Evolutionary conservation across 2,329 filamentous ascomycete species (phyloP).

Genomic region (Calonectria hawksworthii): DNA sequence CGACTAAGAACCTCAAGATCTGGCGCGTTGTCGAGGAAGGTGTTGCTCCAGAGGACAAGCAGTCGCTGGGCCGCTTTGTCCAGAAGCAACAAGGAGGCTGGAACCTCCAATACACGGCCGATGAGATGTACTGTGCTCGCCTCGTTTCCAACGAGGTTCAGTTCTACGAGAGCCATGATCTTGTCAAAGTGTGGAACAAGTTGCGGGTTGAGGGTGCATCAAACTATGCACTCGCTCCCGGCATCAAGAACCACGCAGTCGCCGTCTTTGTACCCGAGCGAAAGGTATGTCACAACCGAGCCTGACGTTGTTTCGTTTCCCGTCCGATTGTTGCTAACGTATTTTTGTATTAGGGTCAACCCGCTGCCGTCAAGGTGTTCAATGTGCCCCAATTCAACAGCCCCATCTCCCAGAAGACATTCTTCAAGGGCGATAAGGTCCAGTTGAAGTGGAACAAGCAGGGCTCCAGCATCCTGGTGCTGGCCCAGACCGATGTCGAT

Average conservation of each 20-base stretch:
- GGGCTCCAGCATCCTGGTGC: conserved; percentile 91
- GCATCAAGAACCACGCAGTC: conserved; percentile 85
- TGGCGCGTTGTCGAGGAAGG: conserved; percentile 87
- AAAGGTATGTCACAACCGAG: conserved; percentile 72
- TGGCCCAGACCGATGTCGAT: conserved; percentile 98
- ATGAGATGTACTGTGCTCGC: conserved; percentile 94
- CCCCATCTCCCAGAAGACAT: conserved; percentile 96
- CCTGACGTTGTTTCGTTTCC: background rate
- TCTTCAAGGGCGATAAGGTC: conserved; percentile 99
- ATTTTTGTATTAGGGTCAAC: conserved; percentile 77
- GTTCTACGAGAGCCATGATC: conserved; percentile 91
- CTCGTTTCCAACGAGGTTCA: conserved; percentile 97
- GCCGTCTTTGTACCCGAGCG: conserved; percentile 96
- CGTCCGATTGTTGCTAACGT: conserved; percentile 30
- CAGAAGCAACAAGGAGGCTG: conserved; percentile 96
- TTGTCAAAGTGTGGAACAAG: conserved; percentile 94
- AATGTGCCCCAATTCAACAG: conserved; percentile 88
- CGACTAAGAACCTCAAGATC: conserved; percentile 96
- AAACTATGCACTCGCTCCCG: conserved; percentile 91
- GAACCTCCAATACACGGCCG: conserved; percentile 96
- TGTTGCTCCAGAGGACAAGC: conserved; percentile 73
- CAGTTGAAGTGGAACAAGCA: conserved; percentile 98
- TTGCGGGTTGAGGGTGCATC: conserved; percentile 90
- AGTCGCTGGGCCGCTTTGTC: conserved; percentile 89
- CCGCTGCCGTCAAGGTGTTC: conserved; percentile 93